Evolutionary conservation across 2,329 filamentous ascomycete species (phyloP), one percentile per base, ranked within the genome.

Genomic region (Fusarium foetens): DNA sequence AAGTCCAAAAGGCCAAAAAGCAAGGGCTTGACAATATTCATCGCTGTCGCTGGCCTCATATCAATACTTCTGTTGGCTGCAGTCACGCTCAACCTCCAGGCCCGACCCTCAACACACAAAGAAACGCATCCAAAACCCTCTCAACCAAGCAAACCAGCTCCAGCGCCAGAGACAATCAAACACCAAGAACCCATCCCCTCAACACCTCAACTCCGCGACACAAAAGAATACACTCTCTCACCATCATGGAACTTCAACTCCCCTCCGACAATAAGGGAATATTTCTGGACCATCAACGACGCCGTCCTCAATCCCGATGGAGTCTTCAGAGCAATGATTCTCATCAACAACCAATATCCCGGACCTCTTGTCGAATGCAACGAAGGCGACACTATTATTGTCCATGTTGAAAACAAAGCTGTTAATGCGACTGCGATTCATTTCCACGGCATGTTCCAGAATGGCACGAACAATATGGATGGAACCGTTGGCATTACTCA

Each of bases 381-480:
- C 72, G 90, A 93, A 71, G 92, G 92, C 25, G 93, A 96, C 74
- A 89, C 87, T 2, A 80, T 96, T 13, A 80, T 93, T 7, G 88
- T 94, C 46, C 89, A 93, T 36, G 85, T 94, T 55, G 83, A 89
- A 72, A 95, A 95, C 74, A 85, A 87, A 27, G 88, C 92, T 1
- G 83, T 84, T 17, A 92, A 94, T 72, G 88, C 86, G 17, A 92
- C 91, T 13, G 88, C 86, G 41, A 84, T 95, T 9, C 93, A 95
- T 78, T 95, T 93, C 79, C 93, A 95, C 73, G 93, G 93, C 21
- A 86, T 95, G 70, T 94, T 90, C 77, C 92, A 94, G 77, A 93
- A 93, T 72, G 92, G 91, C 16, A 93, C 92, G 0, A 93, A 90
- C 65, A 86, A 86, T 63, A 93, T 94, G 90, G 93, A 95, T 75